Base-by-base conservation (phyloP, 1,284 basidiomycete genomes). In the Flammula alnicola region DNA sequence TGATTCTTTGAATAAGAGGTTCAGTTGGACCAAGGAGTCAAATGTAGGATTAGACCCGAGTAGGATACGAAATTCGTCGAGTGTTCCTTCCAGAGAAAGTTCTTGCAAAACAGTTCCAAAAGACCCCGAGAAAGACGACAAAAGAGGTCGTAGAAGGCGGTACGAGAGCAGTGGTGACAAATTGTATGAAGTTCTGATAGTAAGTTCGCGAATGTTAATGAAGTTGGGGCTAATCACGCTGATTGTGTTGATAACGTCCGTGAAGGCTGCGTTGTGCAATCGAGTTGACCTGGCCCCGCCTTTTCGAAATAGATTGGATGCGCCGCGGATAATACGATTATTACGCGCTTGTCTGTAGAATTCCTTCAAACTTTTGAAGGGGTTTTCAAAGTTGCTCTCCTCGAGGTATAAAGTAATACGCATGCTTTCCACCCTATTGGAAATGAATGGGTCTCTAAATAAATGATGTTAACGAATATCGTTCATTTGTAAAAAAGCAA, bases 71-170 rank as follows among this genome's bases (percentile, higher is more conserved):
- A 71, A 68, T 0, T 65, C 68, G 26, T 70, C 64, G 9, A 73
- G 56, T 29, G 71, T 67, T 20, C 71, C 72, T n/a, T 68, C 67
- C 10, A 77, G 53, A 9, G 68, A 69, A 8, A 75, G 43, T 25
- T 54, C 57, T 22, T 57, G 58, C 35, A 77, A 52, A 20, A 65
- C 66, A 8, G 32, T 44, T 6, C 73, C 73, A 55, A 74, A 73
- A 7, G 66, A 59, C 3, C 58, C 44, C 69, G 72, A 76, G 8
- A 70, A 69, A 9, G 63, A 58, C 3, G 61, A 39, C n/a, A 54
- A 47, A 72, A 68, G 32, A 73, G 66, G 38, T 30, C 44, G 44
- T 19, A 47, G 30, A 37, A 47, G 44, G 9, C 36, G 44, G 32
- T 47, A 47, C 9, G 44, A 47, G 23, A 19, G 14, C 6, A 37